Evolutionary conservation across 2,329 filamentous ascomycete species (phyloP).

Genomic region (Magnaporthiopsis rhizophila): DNA sequence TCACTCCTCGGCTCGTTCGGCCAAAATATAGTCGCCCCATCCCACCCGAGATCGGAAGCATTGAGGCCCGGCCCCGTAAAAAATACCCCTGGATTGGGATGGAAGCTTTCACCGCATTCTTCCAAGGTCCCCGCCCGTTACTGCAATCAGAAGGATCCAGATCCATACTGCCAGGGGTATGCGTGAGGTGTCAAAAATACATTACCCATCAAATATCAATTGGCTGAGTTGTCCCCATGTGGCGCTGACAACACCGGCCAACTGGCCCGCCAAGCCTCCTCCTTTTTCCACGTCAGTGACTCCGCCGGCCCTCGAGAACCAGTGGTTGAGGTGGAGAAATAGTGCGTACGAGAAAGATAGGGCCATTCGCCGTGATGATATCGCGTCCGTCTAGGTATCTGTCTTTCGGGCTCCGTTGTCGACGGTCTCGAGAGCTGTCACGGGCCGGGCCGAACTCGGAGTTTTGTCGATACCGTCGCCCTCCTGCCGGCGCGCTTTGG

Average conservation of each 20-base stretch:
- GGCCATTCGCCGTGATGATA: no score
- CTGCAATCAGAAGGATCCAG: background rate
- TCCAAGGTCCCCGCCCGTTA: background rate
- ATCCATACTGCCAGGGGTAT: background rate
- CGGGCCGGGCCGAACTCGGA: background rate
- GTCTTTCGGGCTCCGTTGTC: background rate
- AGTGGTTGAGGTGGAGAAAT: background rate
- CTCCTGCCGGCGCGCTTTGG: background rate
- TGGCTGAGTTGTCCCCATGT: background rate
- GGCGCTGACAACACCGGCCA: background rate
- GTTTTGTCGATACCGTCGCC: background rate
- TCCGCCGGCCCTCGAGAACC: background rate
- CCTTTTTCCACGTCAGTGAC: background rate
- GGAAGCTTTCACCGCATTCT: background rate
- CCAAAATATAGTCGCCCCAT: background rate
- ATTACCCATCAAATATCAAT: background rate
- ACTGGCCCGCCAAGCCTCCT: background rate
- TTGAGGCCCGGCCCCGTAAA: background rate
- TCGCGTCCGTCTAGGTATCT: background rate
- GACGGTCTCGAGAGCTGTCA: background rate
- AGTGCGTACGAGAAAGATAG: background rate
- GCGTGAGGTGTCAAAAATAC: background rate
- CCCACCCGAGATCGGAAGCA: background rate
- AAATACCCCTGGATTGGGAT: background rate
- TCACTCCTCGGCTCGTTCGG: background rate